A percentile compares a stretch with the other conserved stretches of the same genome.
These are phyloP conservation scores for Podila clonocystis DNA, from an alignment of 192 early-diverging fungal species.

Conservation along the genomic window DNA sequence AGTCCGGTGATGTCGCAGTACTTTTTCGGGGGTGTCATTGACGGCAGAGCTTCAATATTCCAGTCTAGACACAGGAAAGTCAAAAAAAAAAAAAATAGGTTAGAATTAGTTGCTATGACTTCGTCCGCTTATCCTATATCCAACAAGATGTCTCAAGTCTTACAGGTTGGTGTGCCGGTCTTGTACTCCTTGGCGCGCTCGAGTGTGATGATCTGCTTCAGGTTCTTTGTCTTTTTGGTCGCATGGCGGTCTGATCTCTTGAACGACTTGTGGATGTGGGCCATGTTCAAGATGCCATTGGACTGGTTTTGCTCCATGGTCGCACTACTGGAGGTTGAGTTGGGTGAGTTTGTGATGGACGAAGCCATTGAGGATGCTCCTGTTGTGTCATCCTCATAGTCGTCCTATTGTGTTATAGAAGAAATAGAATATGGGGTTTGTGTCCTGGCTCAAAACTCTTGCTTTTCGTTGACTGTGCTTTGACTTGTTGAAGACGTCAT, in stretches of 20 bases:
- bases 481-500: neutral
- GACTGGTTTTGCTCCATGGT: neutral
- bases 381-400: slow-evolving; percentile 39
- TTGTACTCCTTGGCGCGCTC: slow-evolving; percentile 69
- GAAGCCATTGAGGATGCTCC: slow-evolving; percentile 44
- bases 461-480: neutral
- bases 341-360: slow-evolving; percentile 35
- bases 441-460: neutral
- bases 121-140: neutral
- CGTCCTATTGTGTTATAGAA: slow-evolving; percentile 15
- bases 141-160: neutral
- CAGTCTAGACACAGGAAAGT: slow-evolving; percentile 61
- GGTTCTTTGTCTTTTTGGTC: slow-evolving; percentile 76
- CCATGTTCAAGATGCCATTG: slow-evolving; percentile 23
- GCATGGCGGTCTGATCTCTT: slow-evolving; percentile 73
- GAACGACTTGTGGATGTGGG: slow-evolving; percentile 71
- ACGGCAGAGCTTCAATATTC: slow-evolving; percentile 86
- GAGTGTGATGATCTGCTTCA: slow-evolving; percentile 82
- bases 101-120: neutral
- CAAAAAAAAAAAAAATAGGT: neutral
- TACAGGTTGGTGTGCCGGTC: slow-evolving; percentile 24
- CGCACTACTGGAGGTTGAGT: slow-evolving; percentile 23
- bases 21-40: slow-evolving; percentile 84
- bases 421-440: too few relatives aligned
- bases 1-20: slow-evolving; percentile 94